These are phyloP conservation scores for Rhizophora mangle DNA, from an alignment of 345 rosid genomes.

Conservation along the genomic window DNA sequence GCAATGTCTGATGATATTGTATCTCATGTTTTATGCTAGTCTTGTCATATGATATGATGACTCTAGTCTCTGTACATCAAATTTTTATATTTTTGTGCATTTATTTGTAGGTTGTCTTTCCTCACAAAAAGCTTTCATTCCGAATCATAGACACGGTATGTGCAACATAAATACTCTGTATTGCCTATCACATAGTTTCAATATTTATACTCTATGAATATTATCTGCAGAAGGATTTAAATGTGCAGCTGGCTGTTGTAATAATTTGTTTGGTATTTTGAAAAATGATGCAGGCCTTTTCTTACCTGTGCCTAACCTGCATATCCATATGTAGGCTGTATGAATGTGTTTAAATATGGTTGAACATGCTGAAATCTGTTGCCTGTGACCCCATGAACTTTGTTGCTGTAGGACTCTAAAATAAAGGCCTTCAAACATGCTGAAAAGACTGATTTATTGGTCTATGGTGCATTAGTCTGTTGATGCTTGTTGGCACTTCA, in stretches of 20 bases:
- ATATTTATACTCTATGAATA: background rate
- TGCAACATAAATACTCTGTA: conserved; percentile 16
- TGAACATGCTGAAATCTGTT: no score
- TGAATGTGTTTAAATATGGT: background rate
- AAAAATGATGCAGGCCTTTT: no score
- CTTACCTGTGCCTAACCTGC: no score
- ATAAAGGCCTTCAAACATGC: no score
- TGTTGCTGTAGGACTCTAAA: no score
- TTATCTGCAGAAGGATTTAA: no score
- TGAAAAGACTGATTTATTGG: no score
- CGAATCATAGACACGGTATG: conserved; percentile 95
- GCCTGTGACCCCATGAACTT: no score
- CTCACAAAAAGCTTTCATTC: conserved; percentile 92
- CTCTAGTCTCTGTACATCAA: conserved; percentile 14
- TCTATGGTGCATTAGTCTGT: no score
- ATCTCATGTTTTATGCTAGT: conserved; percentile 16
- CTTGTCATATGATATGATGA: background rate
- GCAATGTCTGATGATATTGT: conserved; percentile 29
- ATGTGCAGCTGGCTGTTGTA: no score
- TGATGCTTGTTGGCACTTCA: no score
- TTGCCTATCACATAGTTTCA: background rate
- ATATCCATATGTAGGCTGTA: background rate
- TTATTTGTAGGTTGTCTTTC: conserved; percentile 72
- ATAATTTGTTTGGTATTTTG: no score
- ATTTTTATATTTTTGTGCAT: conserved; percentile 22